A percentile compares a stretch with the other conserved stretches of the same genome.
Evolutionary conservation across 495 filamentous ascomycete species (phyloP).

Genomic region (Sordaria brevicollis): DNA sequence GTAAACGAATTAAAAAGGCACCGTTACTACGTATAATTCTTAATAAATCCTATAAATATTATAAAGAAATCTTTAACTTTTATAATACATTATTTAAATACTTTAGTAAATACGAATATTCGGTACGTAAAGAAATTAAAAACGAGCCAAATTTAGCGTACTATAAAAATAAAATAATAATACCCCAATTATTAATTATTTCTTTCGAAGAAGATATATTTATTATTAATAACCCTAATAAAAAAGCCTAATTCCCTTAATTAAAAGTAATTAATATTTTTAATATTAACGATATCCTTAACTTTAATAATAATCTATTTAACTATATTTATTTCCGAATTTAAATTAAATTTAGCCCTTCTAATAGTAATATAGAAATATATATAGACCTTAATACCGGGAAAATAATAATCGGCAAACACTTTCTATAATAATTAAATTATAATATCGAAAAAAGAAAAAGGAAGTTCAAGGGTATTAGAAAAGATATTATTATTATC

Average conservation of each 20-base stretch:
- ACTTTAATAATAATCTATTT: no score
- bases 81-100: not conserved
- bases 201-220: not conserved
- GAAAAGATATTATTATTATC: no score
- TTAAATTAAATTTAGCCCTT: no score
- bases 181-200: not conserved
- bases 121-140: not conserved
- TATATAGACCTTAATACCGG: no score
- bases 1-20: not conserved
- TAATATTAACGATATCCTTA: not conserved
- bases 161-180: no score
- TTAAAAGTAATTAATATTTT: not conserved
- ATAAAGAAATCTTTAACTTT: not conserved
- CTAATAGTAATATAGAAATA: no score
- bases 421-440: no score
- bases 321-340: no score
- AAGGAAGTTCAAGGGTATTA: no score
- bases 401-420: no score
- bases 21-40: not conserved
- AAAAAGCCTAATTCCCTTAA: not conserved
- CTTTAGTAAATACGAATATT: not conserved
- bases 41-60: not conserved
- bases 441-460: no score
- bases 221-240: not conserved
- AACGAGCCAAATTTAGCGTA: no score